Evolutionary conservation across 2,329 filamentous ascomycete genomes (phyloP).

Genomic region (Beauveria pseudobassiana): DNA sequence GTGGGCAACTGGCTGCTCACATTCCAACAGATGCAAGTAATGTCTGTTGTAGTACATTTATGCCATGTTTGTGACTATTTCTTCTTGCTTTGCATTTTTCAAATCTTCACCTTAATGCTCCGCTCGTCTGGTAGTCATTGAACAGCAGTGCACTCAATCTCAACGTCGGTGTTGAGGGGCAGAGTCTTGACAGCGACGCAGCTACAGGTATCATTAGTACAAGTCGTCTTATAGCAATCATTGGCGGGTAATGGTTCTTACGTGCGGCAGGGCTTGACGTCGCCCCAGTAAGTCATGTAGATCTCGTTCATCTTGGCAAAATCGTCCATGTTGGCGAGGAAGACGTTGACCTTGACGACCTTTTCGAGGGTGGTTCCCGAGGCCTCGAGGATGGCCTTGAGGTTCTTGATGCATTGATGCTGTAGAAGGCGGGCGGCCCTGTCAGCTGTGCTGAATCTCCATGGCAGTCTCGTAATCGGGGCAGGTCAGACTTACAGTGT

Average conservation of each 20-base stretch:
- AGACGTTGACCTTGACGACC: constrained; percentile 67
- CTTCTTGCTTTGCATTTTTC: background rate
- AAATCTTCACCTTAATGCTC: no score
- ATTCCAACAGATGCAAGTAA: background rate
- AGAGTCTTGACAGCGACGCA: constrained; percentile 26
- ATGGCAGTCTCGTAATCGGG: no score
- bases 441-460: no score
- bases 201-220: constrained; percentile 13
- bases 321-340: constrained; percentile 65
- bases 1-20: no score
- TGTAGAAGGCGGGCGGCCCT: constrained; percentile 11
- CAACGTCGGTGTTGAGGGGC: constrained; percentile 6
- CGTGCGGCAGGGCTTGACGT: constrained; percentile 38
- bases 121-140: constrained; percentile 12
- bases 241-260: constrained; percentile 17
- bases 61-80: background rate
- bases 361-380: constrained; percentile 57
- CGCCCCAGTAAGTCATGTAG: constrained; percentile 62
- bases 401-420: constrained; percentile 62
- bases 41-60: background rate
- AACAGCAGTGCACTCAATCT: constrained; percentile 26
- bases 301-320: constrained; percentile 69
- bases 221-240: background rate
- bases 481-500: constrained; percentile 39
- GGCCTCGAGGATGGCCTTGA: constrained; percentile 60